A percentile compares a stretch with the other conserved stretches of the same genome.
phyloP scores from a whole-genome alignment of 257 asterid genomes.

The Apocynum venetum region DNA sequence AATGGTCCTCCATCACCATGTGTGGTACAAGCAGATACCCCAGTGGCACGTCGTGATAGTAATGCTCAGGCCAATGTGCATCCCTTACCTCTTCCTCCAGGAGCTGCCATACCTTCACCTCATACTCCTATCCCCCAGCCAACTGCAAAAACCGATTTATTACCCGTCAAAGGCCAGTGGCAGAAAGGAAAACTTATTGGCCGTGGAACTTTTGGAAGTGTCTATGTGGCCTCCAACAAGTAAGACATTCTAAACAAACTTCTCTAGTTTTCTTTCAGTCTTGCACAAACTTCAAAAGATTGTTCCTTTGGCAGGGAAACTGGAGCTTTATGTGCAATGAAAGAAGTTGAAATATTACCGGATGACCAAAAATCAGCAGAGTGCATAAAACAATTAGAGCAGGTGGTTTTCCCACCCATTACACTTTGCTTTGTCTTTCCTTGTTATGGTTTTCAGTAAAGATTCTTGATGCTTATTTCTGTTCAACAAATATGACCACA shows the following conservation, averaged over 20 bases:
- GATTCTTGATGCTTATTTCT: background rate
- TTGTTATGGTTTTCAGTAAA: background rate
- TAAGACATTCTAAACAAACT: slow-evolving; percentile 19
- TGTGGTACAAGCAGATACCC: slow-evolving; percentile 19
- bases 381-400: slow-evolving; percentile 76
- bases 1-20: slow-evolving; percentile 38
- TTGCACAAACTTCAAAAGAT: background rate
- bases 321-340: slow-evolving; percentile 95
- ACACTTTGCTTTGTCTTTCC: background rate
- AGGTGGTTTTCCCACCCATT: slow-evolving; percentile 37
- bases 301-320: slow-evolving; percentile 50
- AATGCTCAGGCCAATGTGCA: slow-evolving; percentile 52
- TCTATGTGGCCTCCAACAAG: slow-evolving; percentile 90
- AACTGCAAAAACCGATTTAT: slow-evolving; percentile 37
- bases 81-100: slow-evolving; percentile 83
- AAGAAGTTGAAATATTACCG: slow-evolving; percentile 83
- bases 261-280: background rate
- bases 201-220: slow-evolving; percentile 89
- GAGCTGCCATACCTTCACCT: slow-evolving; percentile 39
- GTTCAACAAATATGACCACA: background rate
- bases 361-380: slow-evolving; percentile 82
- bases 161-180: slow-evolving; percentile 63
- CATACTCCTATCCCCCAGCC: slow-evolving; percentile 37
- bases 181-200: slow-evolving; percentile 89
- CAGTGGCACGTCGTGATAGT: slow-evolving; percentile 34